Evolutionary conservation across 1,139 yeast species (phyloP).

Genomic region (Suhomyces panamericanus): DNA sequence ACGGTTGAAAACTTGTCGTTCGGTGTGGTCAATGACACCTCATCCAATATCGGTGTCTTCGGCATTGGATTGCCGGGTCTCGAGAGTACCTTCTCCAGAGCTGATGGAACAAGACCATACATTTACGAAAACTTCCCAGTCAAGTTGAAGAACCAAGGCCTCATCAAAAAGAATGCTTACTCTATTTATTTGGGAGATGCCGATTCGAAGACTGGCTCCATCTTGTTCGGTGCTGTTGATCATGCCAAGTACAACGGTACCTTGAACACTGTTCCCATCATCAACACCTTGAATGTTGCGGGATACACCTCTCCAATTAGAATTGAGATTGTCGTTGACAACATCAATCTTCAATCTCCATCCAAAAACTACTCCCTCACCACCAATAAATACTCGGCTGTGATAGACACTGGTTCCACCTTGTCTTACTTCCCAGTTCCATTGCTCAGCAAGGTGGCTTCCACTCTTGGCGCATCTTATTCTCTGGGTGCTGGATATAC

Average conservation of each 20-base stretch:
- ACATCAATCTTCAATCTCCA: slow-evolving; percentile 16
- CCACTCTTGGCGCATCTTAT: slow-evolving; percentile 34
- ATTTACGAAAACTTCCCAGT: slow-evolving; percentile 59
- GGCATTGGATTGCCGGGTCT: slow-evolving; percentile 58
- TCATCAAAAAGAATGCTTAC: slow-evolving; percentile 49
- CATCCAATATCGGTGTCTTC: slow-evolving; percentile 47
- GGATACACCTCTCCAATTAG: slow-evolving; percentile 28
- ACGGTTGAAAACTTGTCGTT: slow-evolving; percentile 48
- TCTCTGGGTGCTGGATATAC: slow-evolving; percentile 31
- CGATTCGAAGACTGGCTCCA: slow-evolving; percentile 33
- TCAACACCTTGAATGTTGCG: slow-evolving; percentile 20
- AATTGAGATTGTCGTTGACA: slow-evolving; percentile 28
- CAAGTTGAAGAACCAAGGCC: slow-evolving; percentile 51
- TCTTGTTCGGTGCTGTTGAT: slow-evolving; percentile 63
- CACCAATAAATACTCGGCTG: slow-evolving; percentile 15
- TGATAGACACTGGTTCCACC: slow-evolving; percentile 31
- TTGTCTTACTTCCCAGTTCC: slow-evolving; percentile 35
- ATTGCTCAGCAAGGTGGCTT: slow-evolving; percentile 30
- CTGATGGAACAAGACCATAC: slow-evolving; percentile 16
- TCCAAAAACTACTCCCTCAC: slow-evolving; percentile 10
- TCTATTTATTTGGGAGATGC: slow-evolving; percentile 39
- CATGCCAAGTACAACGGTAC: slow-evolving; percentile 49
- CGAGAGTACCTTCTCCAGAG: slow-evolving; percentile 35
- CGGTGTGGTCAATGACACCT: slow-evolving; percentile 49
- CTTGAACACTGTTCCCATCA: slow-evolving; percentile 34